phyloP scores from a whole-genome alignment of 2,329 filamentous ascomycete species.

The Pseudogymnoascus sp. region DNA sequence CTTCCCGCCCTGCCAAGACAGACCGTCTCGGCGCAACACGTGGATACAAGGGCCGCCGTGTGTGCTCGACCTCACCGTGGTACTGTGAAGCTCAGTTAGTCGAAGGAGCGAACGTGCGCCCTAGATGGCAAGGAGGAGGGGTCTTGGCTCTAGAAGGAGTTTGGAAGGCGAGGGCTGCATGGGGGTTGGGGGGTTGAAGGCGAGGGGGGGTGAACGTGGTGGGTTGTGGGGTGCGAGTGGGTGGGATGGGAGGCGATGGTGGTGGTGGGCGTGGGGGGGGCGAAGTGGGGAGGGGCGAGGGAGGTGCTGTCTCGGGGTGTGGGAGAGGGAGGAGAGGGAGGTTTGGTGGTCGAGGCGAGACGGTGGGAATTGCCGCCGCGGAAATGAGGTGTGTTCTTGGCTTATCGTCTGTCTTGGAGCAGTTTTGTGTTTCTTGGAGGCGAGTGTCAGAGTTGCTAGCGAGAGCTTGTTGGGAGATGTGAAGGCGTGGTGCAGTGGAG shows the following conservation, averaged over 20 bases:
- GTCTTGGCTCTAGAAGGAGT: neutral
- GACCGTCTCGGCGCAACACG: neutral
- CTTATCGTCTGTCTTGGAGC: neutral
- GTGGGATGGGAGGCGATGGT: neutral
- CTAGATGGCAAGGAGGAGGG: neutral
- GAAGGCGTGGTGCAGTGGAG: neutral
- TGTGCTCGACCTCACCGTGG: neutral
- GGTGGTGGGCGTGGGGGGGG: neutral
- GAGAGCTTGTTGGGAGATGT: neutral
- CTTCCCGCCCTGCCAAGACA: neutral
- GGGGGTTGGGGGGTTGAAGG: neutral
- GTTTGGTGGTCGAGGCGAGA: neutral
- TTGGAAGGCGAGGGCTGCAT: neutral
- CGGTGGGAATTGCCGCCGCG: neutral
- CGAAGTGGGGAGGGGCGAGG: neutral
- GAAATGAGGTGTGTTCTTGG: neutral
- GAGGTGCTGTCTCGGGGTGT: neutral
- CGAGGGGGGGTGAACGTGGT: neutral
- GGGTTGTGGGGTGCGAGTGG: neutral
- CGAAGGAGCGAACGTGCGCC: neutral
- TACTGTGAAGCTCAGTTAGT: neutral
- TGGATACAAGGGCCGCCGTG: neutral
- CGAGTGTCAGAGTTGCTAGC: neutral
- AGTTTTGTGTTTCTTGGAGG: neutral
- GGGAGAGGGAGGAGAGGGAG: neutral